phyloP scores from a whole-genome alignment of 495 filamentous ascomycete species.

The Daldinia childiae region DNA sequence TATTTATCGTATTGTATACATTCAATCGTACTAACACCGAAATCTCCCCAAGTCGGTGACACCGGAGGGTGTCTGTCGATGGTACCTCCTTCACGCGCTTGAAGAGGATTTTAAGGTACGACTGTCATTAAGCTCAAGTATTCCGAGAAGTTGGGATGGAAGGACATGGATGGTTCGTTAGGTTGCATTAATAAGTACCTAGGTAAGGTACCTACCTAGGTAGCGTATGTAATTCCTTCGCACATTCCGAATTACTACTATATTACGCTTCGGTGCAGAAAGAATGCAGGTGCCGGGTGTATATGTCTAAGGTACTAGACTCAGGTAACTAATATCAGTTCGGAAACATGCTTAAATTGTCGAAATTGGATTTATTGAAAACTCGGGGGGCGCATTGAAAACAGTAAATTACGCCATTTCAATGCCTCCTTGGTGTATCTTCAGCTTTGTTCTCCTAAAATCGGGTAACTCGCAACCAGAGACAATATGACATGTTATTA shows the following conservation, averaged over 20 bases:
- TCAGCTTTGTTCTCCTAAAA: conserved; percentile 24
- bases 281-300: neutral
- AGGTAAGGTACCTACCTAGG: neutral
- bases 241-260: neutral
- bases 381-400: conserved; percentile 35
- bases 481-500: conserved; percentile 12
- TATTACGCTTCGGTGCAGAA: neutral
- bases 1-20: too few species aligned
- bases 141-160: conserved; percentile 21
- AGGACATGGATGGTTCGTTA: conserved; percentile 6
- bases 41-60: conserved; percentile 11
- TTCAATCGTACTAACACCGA: neutral
- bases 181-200: conserved; percentile 16
- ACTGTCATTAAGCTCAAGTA: conserved; percentile 5
- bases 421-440: conserved; percentile 22
- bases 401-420: conserved; percentile 41
- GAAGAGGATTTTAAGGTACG: conserved; percentile 6
- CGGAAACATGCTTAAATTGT: conserved; percentile 28
- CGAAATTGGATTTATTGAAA: conserved; percentile 36
- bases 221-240: neutral
- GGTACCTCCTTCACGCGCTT: neutral
- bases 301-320: neutral
- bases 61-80: neutral
- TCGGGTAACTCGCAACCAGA: conserved; percentile 18
- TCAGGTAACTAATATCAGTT: conserved; percentile 11